Percentiles rank a stretch among this genome's conserved stretches.
phyloP scores from a whole-genome alignment of 257 asterid species.

The Solanum lignicaule region DNA sequence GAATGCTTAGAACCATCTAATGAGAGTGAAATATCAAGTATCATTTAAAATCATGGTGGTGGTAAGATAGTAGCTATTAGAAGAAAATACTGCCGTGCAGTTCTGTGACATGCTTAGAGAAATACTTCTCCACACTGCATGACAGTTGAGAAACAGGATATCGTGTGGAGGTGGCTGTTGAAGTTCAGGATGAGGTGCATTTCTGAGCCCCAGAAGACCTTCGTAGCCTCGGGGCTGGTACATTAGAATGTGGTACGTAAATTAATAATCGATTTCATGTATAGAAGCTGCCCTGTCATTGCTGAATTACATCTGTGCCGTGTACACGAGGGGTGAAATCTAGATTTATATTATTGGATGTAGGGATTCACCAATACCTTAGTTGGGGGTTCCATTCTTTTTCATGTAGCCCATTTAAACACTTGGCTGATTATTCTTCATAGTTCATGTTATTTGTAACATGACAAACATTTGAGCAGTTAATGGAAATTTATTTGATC shows the following conservation, averaged over 20 bases:
- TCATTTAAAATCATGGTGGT: conserved; percentile 19
- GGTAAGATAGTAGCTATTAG: conserved; percentile 6
- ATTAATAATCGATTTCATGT: conserved; percentile 38
- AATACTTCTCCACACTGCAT: conserved; percentile 8
- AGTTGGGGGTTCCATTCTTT: background rate
- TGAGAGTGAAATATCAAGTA: conserved; percentile 32
- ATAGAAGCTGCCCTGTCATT: conserved; percentile 45
- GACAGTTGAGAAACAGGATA: conserved; percentile 13
- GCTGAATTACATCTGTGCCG: conserved; percentile 21
- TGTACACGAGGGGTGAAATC: conserved; percentile 35
- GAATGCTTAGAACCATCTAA: conserved; percentile 66
- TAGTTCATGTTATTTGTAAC: background rate
- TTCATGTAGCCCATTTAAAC: background rate
- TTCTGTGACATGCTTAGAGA: conserved; percentile 8
- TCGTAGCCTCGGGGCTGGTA: background rate
- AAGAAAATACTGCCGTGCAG: conserved; percentile 4
- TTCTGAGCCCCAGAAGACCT: background rate
- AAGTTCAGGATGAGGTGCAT: conserved; percentile 10
- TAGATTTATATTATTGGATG: conserved; percentile 18
- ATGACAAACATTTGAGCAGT: background rate
- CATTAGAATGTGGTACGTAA: background rate
- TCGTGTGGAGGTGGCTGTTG: conserved; percentile 18
- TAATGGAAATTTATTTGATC: background rate
- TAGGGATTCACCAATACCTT: background rate
- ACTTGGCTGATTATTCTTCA: background rate